phyloP scores from a whole-genome alignment of 129 eudicot species.

The Dittrichia graveolens region DNA sequence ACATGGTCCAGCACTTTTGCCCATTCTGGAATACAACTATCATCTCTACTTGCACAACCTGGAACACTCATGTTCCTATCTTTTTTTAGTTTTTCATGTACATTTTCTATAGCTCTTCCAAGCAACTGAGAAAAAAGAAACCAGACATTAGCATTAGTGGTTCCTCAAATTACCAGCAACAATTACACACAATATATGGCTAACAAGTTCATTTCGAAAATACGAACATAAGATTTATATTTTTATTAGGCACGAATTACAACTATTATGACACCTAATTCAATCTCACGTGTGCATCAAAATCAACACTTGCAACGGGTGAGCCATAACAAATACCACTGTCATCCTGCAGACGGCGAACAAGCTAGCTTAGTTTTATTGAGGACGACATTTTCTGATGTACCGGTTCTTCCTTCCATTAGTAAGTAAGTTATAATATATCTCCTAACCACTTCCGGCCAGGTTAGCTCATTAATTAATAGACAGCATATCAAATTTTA shows the following conservation, averaged over 20 bases:
- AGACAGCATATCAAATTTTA: too few species aligned
- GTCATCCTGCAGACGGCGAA: constrained; percentile 56
- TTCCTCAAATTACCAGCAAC: too few species aligned
- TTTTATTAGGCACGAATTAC: too few species aligned
- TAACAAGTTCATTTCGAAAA: too few species aligned
- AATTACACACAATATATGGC: background rate
- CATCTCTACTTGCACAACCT: too few species aligned
- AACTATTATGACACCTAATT: too few species aligned
- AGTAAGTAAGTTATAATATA: constrained; percentile 42
- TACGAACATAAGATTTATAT: too few species aligned
- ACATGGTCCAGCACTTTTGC: too few species aligned
- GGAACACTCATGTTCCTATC: too few species aligned
- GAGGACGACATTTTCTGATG: constrained; percentile 25
- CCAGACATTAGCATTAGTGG: constrained; percentile 2
- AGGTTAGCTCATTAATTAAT: constrained; percentile 54
- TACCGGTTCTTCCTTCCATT: constrained; percentile 31
- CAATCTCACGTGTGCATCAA: constrained; percentile 49
- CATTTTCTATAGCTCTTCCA: constrained; percentile 44
- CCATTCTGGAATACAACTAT: constrained; percentile 53
- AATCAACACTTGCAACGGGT: constrained; percentile 45
- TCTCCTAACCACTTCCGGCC: too few species aligned
- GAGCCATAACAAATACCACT: constrained; percentile 57
- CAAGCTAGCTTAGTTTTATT: constrained; percentile 36
- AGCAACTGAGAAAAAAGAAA: constrained; percentile 46
- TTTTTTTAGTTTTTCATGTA: constrained; percentile 34